These are phyloP conservation scores for Neurospora tetraspora DNA, from an alignment of 495 filamentous ascomycete species.

Conservation along the genomic window DNA sequence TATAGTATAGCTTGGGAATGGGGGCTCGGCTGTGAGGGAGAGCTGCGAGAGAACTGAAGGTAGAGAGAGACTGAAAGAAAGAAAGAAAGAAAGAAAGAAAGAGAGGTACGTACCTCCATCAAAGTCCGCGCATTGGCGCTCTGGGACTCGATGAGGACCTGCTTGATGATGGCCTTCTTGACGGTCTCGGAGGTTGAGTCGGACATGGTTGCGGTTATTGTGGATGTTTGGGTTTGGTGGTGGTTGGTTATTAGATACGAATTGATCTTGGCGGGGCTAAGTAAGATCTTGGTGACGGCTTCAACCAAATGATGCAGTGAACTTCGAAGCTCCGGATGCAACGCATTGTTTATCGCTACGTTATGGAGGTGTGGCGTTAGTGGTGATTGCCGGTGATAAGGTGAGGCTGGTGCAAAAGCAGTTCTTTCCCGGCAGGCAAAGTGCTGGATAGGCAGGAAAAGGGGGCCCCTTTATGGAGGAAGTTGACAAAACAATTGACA, in stretches of 20 bases:
- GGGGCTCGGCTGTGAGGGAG: not conserved
- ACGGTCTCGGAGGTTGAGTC: slow-evolving; percentile 21
- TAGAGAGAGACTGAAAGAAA: not conserved
- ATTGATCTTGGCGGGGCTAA: not conserved
- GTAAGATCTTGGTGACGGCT: not conserved
- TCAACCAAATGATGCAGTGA: not conserved
- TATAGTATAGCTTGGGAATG: no score
- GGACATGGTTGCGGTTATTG: slow-evolving; percentile 19
- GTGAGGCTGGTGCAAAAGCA: not conserved
- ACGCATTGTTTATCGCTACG: not conserved
- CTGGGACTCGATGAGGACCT: slow-evolving; percentile 65
- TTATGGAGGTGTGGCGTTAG: not conserved
- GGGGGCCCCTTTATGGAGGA: not conserved
- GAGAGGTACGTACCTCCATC: slow-evolving; percentile 50
- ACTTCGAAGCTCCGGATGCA: not conserved
- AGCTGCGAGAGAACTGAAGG: not conserved
- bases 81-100: not conserved
- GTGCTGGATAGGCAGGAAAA: not conserved
- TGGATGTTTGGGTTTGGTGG: not conserved
- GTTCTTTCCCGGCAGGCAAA: not conserved
- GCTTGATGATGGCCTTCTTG: slow-evolving; percentile 61
- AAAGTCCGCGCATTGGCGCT: slow-evolving; percentile 64
- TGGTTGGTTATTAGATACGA: not conserved
- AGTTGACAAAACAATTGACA: not conserved
- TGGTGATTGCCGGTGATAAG: not conserved